Evolutionary conservation across 164 flowering plant species (phyloP).

Genomic region (Nelumbo lutea): DNA sequence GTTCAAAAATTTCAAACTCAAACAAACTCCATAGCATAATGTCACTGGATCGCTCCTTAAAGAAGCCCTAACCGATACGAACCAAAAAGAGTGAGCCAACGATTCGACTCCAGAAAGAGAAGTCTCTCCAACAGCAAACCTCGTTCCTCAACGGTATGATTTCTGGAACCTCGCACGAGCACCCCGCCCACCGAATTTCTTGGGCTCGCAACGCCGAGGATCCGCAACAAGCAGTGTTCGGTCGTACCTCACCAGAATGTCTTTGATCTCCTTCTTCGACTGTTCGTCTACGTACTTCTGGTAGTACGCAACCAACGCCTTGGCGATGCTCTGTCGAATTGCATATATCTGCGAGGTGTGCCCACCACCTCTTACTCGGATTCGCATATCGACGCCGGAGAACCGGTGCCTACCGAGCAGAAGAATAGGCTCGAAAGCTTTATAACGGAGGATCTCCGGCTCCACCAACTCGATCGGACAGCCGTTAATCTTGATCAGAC

Average conservation of each 20-base stretch:
- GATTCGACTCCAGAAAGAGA: background rate
- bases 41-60: no score
- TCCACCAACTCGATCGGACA: slow-evolving; percentile 39
- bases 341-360: slow-evolving; percentile 51
- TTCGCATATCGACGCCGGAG: slow-evolving; percentile 43
- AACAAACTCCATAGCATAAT: no score
- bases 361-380: slow-evolving; percentile 42
- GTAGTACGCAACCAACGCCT: slow-evolving; percentile 39
- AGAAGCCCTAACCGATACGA: no score
- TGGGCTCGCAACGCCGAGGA: slow-evolving; percentile 41
- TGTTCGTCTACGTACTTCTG: slow-evolving; percentile 47
- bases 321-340: slow-evolving; percentile 37
- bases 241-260: slow-evolving; percentile 36
- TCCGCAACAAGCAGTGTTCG: slow-evolving; percentile 42
- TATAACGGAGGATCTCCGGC: slow-evolving; percentile 47
- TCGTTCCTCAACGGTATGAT: slow-evolving; percentile 32
- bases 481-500: slow-evolving; percentile 38
- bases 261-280: slow-evolving; percentile 45
- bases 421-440: slow-evolving; percentile 41
- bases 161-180: slow-evolving; percentile 49
- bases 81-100: no score
- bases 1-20: no score
- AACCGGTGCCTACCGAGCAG: slow-evolving; percentile 40
- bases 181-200: slow-evolving; percentile 50
- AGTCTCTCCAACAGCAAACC: slow-evolving; percentile 2